Evolutionary conservation across 495 filamentous ascomycete species (phyloP), one percentile per base, ranked within the genome.

Genomic region (Geopyxis carbonaria): DNA sequence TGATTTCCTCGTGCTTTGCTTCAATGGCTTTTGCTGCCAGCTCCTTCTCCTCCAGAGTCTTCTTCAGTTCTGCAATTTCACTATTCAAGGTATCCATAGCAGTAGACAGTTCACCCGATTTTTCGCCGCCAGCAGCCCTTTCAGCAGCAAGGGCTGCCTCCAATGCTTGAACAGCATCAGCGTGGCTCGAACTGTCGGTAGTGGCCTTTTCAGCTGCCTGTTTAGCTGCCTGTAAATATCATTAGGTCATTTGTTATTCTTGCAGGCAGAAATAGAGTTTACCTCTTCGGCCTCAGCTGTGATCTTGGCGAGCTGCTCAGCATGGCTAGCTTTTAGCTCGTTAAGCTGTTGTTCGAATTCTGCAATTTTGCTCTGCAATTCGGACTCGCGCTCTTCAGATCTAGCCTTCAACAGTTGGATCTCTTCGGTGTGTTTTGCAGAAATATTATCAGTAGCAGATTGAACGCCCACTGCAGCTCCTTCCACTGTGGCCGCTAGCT

Each of bases 1-100:
- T 49, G 19, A 58, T 53, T 31, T 52, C 22, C 2, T 57, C 58
- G 27, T 66, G 64, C 16, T 66, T 60, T 30, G 63, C 59, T 14
- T 60, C 40, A 2, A 52, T 31, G 25, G 29, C 40, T 20, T 60
- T 46, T 16, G 51, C 48, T 19, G 46, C 49, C 2, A 50, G 53
- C 13, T 59, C 57, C n/a, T 57, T 34, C 6, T 52, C 39, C 31
- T 55, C 52, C 2, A 56, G 34, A 14, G 32, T 16, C 30, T 46
- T 44, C 27, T 55, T 55, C 19, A 56, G 29, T 5, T 33, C 23
- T 15, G 33, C 7, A 22, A 53, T 40, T 24, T 53, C 49, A 13
- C 48, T 40, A 7, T 31, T 42, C 19, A 33, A 13, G n/a, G n/a
- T n/a, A n/a, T n/a, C n/a, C n/a, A n/a, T n/a, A n/a, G n/a, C n/a